Evolutionary conservation across 1,284 basidiomycete species (phyloP), one percentile per base, ranked within the genome.

Genomic region (Pascua guehoae): DNA sequence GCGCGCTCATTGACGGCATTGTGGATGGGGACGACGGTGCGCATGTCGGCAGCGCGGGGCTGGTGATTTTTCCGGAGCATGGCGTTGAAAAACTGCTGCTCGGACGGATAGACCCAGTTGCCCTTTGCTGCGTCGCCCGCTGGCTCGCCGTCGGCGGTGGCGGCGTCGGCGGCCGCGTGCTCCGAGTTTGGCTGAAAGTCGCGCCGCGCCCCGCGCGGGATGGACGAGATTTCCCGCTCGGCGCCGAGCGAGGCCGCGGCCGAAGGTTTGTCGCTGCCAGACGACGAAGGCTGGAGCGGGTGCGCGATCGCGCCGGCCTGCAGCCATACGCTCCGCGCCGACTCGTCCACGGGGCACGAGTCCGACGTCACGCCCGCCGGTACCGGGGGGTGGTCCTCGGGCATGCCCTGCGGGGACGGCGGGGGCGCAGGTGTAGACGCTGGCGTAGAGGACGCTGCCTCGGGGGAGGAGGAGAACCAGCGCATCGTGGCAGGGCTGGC

Each of bases 1-100:
- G 94, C 91, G 59, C 89, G 86, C 78, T 98, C 96, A 72, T 99
- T 99, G 58, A 98, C 96, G 38, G 95, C 95, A 71, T 98, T 99
- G 78, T 99, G 95, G 57, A 99, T 98, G 8, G 95, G 95, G 8
- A 99, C 93, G 66, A 99, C 88, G 18, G 91, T 89, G 68, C 84
- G 85, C 94, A 98, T 98, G 78, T 98, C 95, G 17, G 81, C 72
- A 15, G 87, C 84, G 16, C 86, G 82, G 46, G 80, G 70, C 58
- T 88, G 85, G 73, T 95, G 89, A 70, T 96, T 85, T 79, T 98
- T 98, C 57, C 95, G 86, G 59, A 87, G 84, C 86, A 98, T 93
- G 9, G 96, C 96, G 18, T 88, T 82, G 78, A 89, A 98, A 82
- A 98, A 98, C 78, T 98, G 95, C 15, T 88, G 85, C 68, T 97